Evolutionary conservation across 2,329 filamentous ascomycete species (phyloP).

Genomic region (Aschersonia sp.): DNA sequence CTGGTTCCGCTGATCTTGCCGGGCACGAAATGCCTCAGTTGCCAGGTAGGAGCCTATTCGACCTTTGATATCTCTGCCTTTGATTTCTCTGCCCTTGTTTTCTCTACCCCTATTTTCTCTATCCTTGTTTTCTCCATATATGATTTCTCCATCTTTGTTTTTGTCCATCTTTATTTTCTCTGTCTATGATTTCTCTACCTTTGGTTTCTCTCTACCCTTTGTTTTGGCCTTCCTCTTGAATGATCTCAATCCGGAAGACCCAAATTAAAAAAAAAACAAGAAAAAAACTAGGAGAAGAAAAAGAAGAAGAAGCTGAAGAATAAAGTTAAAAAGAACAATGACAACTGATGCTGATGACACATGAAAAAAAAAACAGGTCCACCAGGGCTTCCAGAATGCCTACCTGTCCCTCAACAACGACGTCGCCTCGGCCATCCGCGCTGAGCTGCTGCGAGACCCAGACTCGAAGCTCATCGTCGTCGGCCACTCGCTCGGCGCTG

Average conservation of each 20-base stretch:
- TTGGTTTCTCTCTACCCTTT: too few relatives aligned
- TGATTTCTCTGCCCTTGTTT: neutral
- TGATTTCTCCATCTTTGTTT: neutral
- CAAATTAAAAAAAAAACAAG: too few relatives aligned
- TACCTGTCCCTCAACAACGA: constrained; percentile 31
- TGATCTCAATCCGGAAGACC: too few relatives aligned
- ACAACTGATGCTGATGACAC: too few relatives aligned
- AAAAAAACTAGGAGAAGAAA: too few relatives aligned
- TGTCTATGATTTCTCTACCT: neutral
- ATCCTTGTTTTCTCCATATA: neutral
- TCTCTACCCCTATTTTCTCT: neutral
- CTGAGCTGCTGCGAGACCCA: constrained; percentile 24
- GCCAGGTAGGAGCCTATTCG: neutral
- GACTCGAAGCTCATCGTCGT: constrained; percentile 33
- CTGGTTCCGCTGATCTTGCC: constrained; percentile 7
- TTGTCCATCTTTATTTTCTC: neutral
- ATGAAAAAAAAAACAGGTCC: constrained; percentile 6
- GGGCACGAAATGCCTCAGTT: neutral
- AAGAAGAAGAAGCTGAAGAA: too few relatives aligned
- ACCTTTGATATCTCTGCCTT: neutral
- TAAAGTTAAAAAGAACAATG: neutral
- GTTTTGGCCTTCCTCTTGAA: too few relatives aligned
- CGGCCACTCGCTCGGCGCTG: constrained; percentile 48
- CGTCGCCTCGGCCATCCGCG: constrained; percentile 22
- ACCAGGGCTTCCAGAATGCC: constrained; percentile 35